These are phyloP conservation scores for Penstemon barbatus DNA, from an alignment of 257 asterid genomes.

Conservation along the genomic window DNA sequence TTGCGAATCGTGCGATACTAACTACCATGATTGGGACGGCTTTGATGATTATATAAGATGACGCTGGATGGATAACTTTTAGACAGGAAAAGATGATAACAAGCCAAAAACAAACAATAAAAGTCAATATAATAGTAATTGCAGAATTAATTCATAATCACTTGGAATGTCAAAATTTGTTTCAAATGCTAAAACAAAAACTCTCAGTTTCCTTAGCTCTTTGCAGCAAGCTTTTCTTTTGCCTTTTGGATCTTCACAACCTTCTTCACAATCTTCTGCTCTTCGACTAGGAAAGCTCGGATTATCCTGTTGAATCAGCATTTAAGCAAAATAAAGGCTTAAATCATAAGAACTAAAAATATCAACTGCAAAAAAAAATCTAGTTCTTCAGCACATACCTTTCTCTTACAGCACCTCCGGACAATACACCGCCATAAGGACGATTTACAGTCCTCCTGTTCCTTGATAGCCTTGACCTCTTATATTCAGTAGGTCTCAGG, in stretches of 20 bases:
- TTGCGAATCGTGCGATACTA: too few relatives aligned
- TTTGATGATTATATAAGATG: too few relatives aligned
- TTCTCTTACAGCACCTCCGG: constrained; percentile 71
- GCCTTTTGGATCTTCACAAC: constrained; percentile 73
- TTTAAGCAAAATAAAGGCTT: background rate
- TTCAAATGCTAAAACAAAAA: too few relatives aligned
- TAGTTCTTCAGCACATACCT: constrained; percentile 33
- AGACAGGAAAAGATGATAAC: too few relatives aligned
- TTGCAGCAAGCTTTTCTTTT: constrained; percentile 53
- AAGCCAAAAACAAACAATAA: too few relatives aligned
- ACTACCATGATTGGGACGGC: too few relatives aligned
- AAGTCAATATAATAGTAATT: too few relatives aligned
- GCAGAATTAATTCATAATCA: too few relatives aligned
- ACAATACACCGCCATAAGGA: constrained; percentile 69
- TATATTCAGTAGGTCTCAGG: constrained; percentile 73
- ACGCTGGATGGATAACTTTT: too few relatives aligned
- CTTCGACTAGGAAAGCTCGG: constrained; percentile 76
- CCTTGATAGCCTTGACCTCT: constrained; percentile 68
- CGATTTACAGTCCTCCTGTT: constrained; percentile 79
- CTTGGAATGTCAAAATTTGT: too few relatives aligned
- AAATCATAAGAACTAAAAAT: background rate
- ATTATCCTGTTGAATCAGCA: constrained; percentile 44
- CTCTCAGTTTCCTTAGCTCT: constrained; percentile 35
- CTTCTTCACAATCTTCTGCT: constrained; percentile 70
- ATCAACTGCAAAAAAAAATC: background rate